phyloP scores from a whole-genome alignment of 805 yeast genomes.

The Metschnikowia corniflorae region DNA sequence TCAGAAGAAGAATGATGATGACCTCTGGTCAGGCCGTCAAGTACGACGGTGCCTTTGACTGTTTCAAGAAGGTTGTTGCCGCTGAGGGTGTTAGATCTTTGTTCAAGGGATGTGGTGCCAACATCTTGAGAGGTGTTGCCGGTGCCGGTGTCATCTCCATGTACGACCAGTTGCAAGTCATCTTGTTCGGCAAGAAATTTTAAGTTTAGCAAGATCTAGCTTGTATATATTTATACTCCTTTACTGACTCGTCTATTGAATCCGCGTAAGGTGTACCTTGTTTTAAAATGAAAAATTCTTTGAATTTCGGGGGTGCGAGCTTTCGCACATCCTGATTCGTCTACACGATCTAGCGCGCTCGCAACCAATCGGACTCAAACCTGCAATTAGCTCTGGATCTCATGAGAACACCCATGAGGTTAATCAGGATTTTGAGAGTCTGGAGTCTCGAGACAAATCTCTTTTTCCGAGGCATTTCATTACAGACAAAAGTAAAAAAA shows the following conservation, averaged over 20 bases:
- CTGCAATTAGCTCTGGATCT: too few relatives aligned
- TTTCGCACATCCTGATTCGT: constrained; percentile 8
- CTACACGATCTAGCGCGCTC: not conserved
- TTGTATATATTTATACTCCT: constrained; percentile 19
- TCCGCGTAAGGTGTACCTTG: not conserved
- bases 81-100: constrained; percentile 91
- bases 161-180: constrained; percentile 95
- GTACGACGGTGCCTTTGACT: constrained; percentile 93
- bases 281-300: not conserved
- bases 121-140: constrained; percentile 99
- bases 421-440: too few relatives aligned
- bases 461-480: not conserved
- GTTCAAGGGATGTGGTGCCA: constrained; percentile 99
- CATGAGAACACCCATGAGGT: too few relatives aligned
- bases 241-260: constrained; percentile 15
- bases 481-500: not conserved
- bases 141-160: constrained; percentile 99
- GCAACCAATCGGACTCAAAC: too few relatives aligned
- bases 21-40: constrained; percentile 98
- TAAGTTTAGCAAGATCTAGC: constrained; percentile 17
- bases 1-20: constrained; percentile 99
- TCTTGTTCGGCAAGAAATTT: constrained; percentile 95
- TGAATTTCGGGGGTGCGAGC: not conserved
- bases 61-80: constrained; percentile 87
- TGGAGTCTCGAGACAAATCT: too few relatives aligned